phyloP scores from a whole-genome alignment of 805 yeast species.

The Monosporozyma servazzii region DNA sequence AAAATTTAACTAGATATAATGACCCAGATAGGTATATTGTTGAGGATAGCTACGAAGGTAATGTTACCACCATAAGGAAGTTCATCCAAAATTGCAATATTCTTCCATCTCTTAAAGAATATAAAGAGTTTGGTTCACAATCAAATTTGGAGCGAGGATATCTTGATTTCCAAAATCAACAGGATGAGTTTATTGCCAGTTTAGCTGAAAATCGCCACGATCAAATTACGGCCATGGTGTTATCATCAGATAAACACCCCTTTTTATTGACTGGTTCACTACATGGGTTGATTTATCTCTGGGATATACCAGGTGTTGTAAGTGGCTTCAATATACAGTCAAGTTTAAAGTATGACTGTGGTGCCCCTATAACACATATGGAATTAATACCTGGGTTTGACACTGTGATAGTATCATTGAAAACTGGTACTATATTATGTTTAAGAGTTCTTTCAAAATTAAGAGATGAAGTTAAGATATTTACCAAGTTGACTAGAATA shows the following conservation, averaged over 20 bases:
- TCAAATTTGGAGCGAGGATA: conserved; percentile 5
- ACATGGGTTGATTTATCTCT: conserved; percentile 59
- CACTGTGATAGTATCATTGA: conserved; percentile 46
- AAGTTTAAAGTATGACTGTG: conserved; percentile 37
- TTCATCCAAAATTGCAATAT: conserved; percentile 46
- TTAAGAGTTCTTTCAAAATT: conserved; percentile 31
- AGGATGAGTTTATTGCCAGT: conserved; percentile 52
- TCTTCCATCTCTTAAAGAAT: conserved; percentile 50
- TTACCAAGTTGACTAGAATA: conserved; percentile 9
- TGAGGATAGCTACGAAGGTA: conserved; percentile 57
- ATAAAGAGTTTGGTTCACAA: conserved; percentile 54
- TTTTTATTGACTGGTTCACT: conserved; percentile 74
- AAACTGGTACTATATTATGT: conserved; percentile 29
- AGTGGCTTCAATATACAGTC: conserved; percentile 49
- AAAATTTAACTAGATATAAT: background rate
- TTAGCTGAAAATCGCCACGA: conserved; percentile 50
- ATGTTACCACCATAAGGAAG: conserved; percentile 50
- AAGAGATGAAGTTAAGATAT: conserved; percentile 8
- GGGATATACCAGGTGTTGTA: conserved; percentile 66
- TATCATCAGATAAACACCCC: conserved; percentile 47
- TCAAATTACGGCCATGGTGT: conserved; percentile 46
- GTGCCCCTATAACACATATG: conserved; percentile 41
- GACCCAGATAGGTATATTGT: conserved; percentile 29
- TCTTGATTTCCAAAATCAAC: conserved; percentile 14
- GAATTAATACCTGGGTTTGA: conserved; percentile 45